Conservation (phyloP, 306 rosid species). For the Delonix regia region DNA sequence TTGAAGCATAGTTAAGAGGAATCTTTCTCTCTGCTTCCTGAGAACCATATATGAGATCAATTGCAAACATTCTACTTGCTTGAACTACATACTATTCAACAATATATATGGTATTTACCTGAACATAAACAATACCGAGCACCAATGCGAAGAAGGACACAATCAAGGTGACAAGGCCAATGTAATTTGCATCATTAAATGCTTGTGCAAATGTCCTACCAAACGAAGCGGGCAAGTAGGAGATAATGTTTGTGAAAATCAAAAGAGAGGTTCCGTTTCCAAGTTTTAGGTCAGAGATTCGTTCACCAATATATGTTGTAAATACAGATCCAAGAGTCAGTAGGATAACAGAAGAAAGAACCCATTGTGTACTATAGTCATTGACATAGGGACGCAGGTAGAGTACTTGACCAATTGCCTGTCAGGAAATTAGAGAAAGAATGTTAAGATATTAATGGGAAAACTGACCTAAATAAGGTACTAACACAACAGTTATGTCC, state of each 20-base stretch:
- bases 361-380: slow-evolving; percentile 84
- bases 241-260: slow-evolving; percentile 94
- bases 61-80: slow-evolving; percentile 27
- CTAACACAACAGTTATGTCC: neutral
- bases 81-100: slow-evolving; percentile 30
- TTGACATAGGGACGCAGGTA: slow-evolving; percentile 90
- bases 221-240: slow-evolving; percentile 97
- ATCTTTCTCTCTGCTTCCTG: slow-evolving; percentile 99
- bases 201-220: slow-evolving; percentile 83
- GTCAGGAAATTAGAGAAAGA: slow-evolving; percentile 33
- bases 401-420: slow-evolving; percentile 98
- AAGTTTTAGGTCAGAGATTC: slow-evolving; percentile 88
- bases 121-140: slow-evolving; percentile 93
- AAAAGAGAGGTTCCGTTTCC: slow-evolving; percentile 97
- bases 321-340: slow-evolving; percentile 86
- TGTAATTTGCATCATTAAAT: slow-evolving; percentile 81
- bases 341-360: slow-evolving; percentile 73
- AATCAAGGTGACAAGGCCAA: slow-evolving; percentile 73
- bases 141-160: slow-evolving; percentile 82
- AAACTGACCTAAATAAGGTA: slow-evolving; percentile 19
- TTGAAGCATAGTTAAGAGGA: slow-evolving; percentile 92
- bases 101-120: slow-evolving; percentile 59
- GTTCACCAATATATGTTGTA: slow-evolving; percentile 88
- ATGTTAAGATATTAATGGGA: slow-evolving; percentile 12
- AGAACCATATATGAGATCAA: slow-evolving; percentile 53